Evolutionary conservation across 2,329 filamentous ascomycete species (phyloP).

Genomic region (Rachicladosporium sp.): DNA sequence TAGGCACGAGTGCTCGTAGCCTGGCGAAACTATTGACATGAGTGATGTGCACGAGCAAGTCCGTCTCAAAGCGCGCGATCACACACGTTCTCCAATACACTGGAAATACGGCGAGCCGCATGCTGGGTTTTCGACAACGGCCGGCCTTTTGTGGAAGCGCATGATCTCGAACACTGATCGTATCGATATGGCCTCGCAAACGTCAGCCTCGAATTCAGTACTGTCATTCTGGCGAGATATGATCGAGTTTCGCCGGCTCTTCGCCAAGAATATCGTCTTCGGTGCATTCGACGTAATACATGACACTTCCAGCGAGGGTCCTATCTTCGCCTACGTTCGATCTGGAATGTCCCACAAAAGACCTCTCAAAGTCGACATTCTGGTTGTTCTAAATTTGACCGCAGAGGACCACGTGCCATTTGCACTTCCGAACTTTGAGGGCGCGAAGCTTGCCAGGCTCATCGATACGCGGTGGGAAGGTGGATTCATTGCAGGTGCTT

Average conservation of each 20-base stretch:
- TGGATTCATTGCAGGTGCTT: too few species aligned
- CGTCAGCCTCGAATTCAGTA: slow-evolving; percentile 3
- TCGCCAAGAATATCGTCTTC: slow-evolving; percentile 8
- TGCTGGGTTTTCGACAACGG: slow-evolving; percentile 3
- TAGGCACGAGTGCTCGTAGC: background rate
- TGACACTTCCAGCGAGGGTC: too few species aligned
- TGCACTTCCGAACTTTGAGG: slow-evolving; percentile 4
- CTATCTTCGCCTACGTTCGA: background rate
- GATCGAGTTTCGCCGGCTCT: slow-evolving; percentile 7
- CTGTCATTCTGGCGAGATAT: slow-evolving; percentile 12
- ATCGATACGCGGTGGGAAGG: too few species aligned
- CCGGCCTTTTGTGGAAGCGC: slow-evolving; percentile 15
- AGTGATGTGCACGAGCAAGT: slow-evolving; percentile 36
- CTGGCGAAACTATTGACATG: slow-evolving; percentile 13
- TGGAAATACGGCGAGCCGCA: slow-evolving; percentile 40
- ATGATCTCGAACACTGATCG: slow-evolving; percentile 11
- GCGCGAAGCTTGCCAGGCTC: too few species aligned
- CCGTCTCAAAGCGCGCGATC: slow-evolving; percentile 51
- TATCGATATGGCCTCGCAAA: slow-evolving; percentile 10
- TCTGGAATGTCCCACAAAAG: background rate
- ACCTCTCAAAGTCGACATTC: slow-evolving; percentile 3
- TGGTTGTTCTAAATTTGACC: slow-evolving; percentile 12
- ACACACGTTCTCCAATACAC: slow-evolving; percentile 57
- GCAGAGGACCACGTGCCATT: slow-evolving; percentile 6
- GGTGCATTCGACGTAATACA: slow-evolving; percentile 8